These are phyloP conservation scores for Rubia balearica DNA, from an alignment of 305 asterid species.

Conservation along the genomic window DNA sequence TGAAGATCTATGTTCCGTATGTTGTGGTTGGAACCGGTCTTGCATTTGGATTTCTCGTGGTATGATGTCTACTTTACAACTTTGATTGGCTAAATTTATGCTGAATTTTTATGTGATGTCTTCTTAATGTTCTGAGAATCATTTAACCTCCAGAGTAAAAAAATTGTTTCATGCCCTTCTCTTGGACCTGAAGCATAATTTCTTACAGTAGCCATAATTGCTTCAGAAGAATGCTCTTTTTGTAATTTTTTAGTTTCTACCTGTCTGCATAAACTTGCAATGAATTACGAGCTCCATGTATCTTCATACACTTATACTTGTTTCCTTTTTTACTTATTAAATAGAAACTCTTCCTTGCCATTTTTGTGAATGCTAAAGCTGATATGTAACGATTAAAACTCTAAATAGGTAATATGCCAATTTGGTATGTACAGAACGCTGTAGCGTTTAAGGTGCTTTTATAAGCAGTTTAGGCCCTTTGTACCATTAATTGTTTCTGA, in stretches of 20 bases:
- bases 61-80: slow-evolving; percentile 28
- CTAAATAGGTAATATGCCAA: background rate
- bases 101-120: background rate
- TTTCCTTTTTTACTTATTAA: background rate
- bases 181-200: background rate
- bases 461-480: background rate
- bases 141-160: background rate
- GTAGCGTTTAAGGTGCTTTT: background rate
- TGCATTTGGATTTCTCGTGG: slow-evolving; percentile 96
- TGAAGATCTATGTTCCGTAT: slow-evolving; percentile 58
- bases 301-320: background rate
- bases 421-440: slow-evolving; percentile 1
- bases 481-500: slow-evolving; percentile 17
- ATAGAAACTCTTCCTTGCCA: background rate
- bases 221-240: background rate
- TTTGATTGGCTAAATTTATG: slow-evolving; percentile 10
- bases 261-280: background rate
- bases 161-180: background rate
- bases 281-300: background rate
- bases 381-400: background rate
- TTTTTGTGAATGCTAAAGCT: background rate
- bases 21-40: slow-evolving; percentile 71
- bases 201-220: slow-evolving; percentile 1
- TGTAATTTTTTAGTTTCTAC: background rate
- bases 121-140: background rate